phyloP scores from a whole-genome alignment of 129 eudicot genomes.

The Flaveria bidentis region DNA sequence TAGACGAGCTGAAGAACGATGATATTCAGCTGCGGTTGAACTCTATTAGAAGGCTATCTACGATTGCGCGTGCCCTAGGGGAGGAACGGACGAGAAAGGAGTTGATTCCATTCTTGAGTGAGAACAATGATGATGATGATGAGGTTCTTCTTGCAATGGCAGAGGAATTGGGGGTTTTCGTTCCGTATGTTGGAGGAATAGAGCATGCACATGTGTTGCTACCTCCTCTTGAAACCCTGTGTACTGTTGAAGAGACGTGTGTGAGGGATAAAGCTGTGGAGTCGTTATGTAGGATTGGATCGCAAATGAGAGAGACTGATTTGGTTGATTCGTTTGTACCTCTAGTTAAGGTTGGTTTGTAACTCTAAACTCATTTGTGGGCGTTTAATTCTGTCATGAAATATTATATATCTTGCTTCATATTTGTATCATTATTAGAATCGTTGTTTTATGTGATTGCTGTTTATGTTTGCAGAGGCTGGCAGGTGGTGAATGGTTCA shows the following conservation, averaged over 20 bases:
- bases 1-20: slow-evolving; percentile 93
- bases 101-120: slow-evolving; percentile 84
- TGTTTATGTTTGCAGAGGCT: slow-evolving; percentile 52
- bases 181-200: slow-evolving; percentile 96
- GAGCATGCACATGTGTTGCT: slow-evolving; percentile 91
- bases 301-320: slow-evolving; percentile 94
- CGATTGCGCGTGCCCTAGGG: slow-evolving; percentile 97
- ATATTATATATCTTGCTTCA: not conserved
- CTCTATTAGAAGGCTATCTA: slow-evolving; percentile 87
- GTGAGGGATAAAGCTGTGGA: slow-evolving; percentile 98
- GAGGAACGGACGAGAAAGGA: slow-evolving; percentile 90
- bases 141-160: slow-evolving; percentile 99
- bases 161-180: slow-evolving; percentile 90
- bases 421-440: too few species aligned
- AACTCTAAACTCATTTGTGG: too few species aligned
- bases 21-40: slow-evolving; percentile 85
- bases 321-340: slow-evolving; percentile 53
- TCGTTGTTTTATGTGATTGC: not conserved
- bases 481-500: slow-evolving; percentile 99
- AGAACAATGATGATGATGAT: slow-evolving; percentile 97
- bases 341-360: slow-evolving; percentile 77
- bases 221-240: slow-evolving; percentile 88
- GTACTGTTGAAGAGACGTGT: slow-evolving; percentile 98
- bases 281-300: slow-evolving; percentile 86
- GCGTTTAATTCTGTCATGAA: not conserved